Evolutionary conservation across 129 eudicot genomes (phyloP).

Genomic region (Tagetes patula): DNA sequence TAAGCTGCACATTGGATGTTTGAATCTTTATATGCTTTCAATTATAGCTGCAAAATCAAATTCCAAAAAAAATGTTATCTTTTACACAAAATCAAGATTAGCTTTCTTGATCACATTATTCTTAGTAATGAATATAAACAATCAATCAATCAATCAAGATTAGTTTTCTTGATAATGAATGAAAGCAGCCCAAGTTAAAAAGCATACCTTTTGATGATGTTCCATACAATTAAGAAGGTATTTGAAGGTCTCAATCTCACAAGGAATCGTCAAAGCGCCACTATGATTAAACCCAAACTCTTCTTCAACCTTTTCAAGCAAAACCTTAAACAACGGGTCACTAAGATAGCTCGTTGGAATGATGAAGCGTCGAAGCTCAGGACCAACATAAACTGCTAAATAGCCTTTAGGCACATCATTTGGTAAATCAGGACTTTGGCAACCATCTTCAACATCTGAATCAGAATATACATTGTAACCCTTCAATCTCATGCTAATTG

Average conservation of each 20-base stretch:
- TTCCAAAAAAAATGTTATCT: too few relatives aligned
- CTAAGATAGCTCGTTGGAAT: conserved; percentile 86
- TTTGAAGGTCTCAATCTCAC: conserved; percentile 94
- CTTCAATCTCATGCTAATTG: conserved; percentile 57
- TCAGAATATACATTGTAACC: conserved; percentile 48
- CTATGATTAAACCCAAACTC: conserved; percentile 86
- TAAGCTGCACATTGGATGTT: conserved; percentile 15
- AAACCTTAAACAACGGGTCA: conserved; percentile 71
- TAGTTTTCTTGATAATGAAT: background rate
- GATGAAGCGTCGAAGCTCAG: conserved; percentile 82
- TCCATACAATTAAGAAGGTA: conserved; percentile 89
- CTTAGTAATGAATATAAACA: background rate
- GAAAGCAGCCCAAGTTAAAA: background rate
- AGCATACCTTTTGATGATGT: conserved; percentile 50
- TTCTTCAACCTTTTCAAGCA: conserved; percentile 85
- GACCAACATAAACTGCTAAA: conserved; percentile 82
- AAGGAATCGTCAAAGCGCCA: conserved; percentile 88
- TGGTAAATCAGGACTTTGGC: conserved; percentile 81
- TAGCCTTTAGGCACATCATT: conserved; percentile 79
- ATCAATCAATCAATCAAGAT: background rate
- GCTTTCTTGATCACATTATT: background rate
- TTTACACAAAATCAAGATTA: background rate
- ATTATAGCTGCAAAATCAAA: conserved; percentile 34
- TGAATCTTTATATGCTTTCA: conserved; percentile 23
- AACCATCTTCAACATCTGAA: conserved; percentile 76